Conservation (phyloP, 2,329 filamentous ascomycete species). For the Camptophora hylomeconis region DNA sequence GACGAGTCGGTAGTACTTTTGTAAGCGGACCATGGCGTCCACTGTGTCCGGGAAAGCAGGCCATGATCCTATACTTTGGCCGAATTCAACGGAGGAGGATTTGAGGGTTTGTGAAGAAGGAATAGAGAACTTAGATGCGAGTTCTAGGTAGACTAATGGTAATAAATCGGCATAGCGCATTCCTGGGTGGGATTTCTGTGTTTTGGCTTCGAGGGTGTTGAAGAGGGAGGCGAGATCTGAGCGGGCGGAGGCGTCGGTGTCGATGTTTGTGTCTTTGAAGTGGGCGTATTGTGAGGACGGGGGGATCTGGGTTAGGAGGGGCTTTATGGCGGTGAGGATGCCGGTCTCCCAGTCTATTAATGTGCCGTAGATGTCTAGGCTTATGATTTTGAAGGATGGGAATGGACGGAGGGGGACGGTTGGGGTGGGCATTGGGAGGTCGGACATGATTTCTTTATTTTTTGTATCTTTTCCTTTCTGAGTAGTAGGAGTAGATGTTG, state of each 20-base stretch:
- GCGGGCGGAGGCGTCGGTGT: conserved; percentile 16
- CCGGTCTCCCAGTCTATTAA: conserved; percentile 68
- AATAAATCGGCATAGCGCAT: conserved; percentile 50
- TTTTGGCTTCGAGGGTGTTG: conserved; percentile 32
- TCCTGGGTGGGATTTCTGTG: conserved; percentile 42
- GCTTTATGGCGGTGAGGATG: conserved; percentile 40
- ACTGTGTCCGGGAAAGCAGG: conserved; percentile 46
- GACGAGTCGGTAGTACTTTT: conserved; percentile 40
- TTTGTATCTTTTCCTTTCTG: too few relatives aligned
- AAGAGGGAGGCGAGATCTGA: conserved; percentile 29
- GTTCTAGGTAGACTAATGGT: conserved; percentile 25
- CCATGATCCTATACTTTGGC: conserved; percentile 36
- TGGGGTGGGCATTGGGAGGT: conserved; percentile 2
- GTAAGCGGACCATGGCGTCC: conserved; percentile 36
- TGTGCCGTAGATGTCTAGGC: conserved; percentile 71
- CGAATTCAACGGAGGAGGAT: conserved; percentile 28
- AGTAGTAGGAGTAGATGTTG: neutral
- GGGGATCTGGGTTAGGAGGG: too few relatives aligned
- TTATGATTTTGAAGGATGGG: conserved; percentile 39
- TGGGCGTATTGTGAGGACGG: too few relatives aligned
- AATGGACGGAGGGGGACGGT: too few relatives aligned
- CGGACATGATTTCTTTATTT: too few relatives aligned
- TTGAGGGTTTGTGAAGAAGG: conserved; percentile 4
- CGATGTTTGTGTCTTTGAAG: neutral
- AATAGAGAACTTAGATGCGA: conserved; percentile 22